These are phyloP conservation scores for Phalaenopsis hybrid DNA, from an alignment of 116 monocot genomes.

Conservation along the genomic window DNA sequence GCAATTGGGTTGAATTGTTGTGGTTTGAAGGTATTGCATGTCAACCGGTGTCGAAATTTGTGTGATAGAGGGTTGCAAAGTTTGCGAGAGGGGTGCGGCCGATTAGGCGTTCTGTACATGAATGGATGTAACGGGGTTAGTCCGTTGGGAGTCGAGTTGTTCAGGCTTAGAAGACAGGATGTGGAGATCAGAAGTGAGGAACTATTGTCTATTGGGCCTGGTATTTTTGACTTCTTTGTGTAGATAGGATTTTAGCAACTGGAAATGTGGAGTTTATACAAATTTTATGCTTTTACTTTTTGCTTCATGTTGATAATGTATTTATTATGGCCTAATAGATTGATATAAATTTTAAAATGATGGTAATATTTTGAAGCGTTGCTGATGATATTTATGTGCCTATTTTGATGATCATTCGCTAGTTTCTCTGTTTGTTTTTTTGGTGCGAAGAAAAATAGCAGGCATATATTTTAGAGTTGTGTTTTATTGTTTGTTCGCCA, in stretches of 20 bases:
- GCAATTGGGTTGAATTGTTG: conserved; percentile 50
- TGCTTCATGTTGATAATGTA: too few relatives aligned
- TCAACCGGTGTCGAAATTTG: conserved; percentile 72
- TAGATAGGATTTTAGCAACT: conserved; percentile 1
- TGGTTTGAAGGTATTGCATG: conserved; percentile 63
- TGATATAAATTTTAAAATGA: too few relatives aligned
- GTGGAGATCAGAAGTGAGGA: conserved; percentile 57
- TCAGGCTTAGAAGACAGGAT: conserved; percentile 45
- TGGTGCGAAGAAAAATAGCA: too few relatives aligned
- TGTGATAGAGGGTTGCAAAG: conserved; percentile 54
- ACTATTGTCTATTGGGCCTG: conserved; percentile 43
- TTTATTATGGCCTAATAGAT: too few relatives aligned
- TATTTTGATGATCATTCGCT: too few relatives aligned
- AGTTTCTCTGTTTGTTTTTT: too few relatives aligned
- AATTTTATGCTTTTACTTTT: too few relatives aligned
- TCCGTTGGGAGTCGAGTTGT: conserved; percentile 35
- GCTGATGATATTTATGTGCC: too few relatives aligned
- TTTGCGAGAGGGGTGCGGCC: conserved; percentile 42
- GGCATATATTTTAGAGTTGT: too few relatives aligned
- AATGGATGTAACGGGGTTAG: conserved; percentile 52
- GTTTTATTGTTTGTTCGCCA: too few relatives aligned
- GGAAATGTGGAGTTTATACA: too few relatives aligned
- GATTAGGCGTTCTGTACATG: conserved; percentile 46
- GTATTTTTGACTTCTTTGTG: conserved; percentile 42
- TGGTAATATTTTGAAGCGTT: too few relatives aligned